phyloP scores from a whole-genome alignment of 257 asterid genomes.

The Fraxinus anomala region DNA sequence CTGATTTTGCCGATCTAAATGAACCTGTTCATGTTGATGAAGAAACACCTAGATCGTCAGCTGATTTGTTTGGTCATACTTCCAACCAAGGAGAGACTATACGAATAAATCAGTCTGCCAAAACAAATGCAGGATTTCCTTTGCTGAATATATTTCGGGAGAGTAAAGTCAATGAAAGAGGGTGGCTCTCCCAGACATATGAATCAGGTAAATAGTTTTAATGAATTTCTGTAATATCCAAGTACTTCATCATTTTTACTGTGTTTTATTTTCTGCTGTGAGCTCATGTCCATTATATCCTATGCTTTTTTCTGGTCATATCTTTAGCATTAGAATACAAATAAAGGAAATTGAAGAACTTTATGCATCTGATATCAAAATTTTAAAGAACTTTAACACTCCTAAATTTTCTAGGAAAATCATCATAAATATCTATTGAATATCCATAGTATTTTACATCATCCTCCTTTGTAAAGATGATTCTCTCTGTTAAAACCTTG shows the following conservation, averaged over 20 bases:
- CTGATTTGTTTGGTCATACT: constrained; percentile 47
- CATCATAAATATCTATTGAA: too few species aligned
- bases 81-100: constrained; percentile 34
- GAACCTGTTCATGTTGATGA: constrained; percentile 72
- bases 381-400: not conserved
- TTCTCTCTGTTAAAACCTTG: too few species aligned
- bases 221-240: not conserved
- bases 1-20: constrained; percentile 74
- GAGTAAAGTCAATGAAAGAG: constrained; percentile 49
- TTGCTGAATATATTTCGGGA: constrained; percentile 36
- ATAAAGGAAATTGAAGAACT: not conserved
- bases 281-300: not conserved
- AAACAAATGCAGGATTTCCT: constrained; percentile 42
- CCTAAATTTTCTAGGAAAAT: too few species aligned
- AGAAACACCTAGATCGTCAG: constrained; percentile 40
- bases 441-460: too few species aligned
- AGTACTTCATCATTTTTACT: not conserved
- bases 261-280: not conserved
- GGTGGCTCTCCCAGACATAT: constrained; percentile 42
- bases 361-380: not conserved
- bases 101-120: constrained; percentile 31
- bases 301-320: constrained; percentile 6
- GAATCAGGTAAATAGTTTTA: constrained; percentile 54
- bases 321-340: constrained; percentile 1
- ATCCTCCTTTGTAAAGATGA: too few species aligned